phyloP scores from a whole-genome alignment of 2,329 filamentous ascomycete species.

The Trichoderma afroharzianum region DNA sequence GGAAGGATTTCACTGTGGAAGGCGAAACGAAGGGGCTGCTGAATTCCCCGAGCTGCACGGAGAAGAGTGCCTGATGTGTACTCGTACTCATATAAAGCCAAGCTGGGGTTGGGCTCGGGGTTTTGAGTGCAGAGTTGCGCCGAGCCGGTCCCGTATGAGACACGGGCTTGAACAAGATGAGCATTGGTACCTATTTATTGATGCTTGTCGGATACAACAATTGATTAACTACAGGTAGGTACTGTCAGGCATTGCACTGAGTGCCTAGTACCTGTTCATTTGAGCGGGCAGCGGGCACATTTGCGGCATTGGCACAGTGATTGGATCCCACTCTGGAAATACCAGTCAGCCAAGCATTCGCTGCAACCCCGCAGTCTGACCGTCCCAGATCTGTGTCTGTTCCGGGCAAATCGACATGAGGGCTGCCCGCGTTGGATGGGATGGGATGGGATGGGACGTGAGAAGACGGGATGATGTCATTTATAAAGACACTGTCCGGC shows the following conservation, averaged over 20 bases:
- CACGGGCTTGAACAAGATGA: not conserved
- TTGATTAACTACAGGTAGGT: too few species aligned
- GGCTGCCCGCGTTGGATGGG: not conserved
- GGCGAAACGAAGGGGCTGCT: not conserved
- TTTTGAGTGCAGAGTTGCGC: not conserved
- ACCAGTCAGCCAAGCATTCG: not conserved
- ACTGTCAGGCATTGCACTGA: too few species aligned
- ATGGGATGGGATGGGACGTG: not conserved
- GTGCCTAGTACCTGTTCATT: too few species aligned
- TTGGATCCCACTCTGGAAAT: not conserved
- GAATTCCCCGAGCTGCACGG: not conserved
- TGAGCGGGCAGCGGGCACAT: not conserved
- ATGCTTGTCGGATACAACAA: not conserved
- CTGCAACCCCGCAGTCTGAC: not conserved
- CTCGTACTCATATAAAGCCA: not conserved
- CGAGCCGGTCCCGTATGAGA: not conserved
- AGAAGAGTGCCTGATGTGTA: not conserved
- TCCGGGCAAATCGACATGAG: not conserved
- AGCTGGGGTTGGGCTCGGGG: not conserved
- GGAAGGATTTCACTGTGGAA: not conserved
- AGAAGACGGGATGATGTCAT: not conserved
- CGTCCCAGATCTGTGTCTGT: not conserved
- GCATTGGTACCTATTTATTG: not conserved
- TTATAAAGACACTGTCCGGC: not conserved
- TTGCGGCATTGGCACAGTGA: not conserved